phyloP scores from a whole-genome alignment of 2,329 filamentous ascomycete species.

The Cladophialophora carrionii region DNA sequence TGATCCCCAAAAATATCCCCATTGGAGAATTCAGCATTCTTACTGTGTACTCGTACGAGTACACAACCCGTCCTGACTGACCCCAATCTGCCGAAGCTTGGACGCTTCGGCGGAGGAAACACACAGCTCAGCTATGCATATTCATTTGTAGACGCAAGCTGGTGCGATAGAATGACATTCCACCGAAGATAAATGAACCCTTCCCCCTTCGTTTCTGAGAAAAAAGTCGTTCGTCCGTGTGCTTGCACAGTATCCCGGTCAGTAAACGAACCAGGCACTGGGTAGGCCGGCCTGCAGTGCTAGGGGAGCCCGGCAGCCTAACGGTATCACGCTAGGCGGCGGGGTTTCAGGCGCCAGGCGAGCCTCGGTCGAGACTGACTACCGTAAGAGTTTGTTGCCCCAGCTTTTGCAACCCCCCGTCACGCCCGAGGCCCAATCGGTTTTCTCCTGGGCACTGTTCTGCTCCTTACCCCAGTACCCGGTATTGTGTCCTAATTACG shows the following conservation, averaged over 20 bases:
- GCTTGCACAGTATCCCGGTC: not conserved
- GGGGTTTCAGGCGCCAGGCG: conserved; percentile 28
- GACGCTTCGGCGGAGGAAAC: not conserved
- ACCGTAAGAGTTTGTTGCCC: conserved; percentile 22
- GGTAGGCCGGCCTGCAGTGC: no score
- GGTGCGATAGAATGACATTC: not conserved
- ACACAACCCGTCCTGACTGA: conserved; percentile 7
- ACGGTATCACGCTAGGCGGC: conserved; percentile 10
- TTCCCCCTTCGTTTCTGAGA: not conserved
- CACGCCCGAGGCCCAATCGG: not conserved
- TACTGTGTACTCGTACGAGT: not conserved
- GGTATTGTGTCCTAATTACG: not conserved
- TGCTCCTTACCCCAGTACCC: not conserved
- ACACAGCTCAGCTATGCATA: not conserved
- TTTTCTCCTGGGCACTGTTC: not conserved
- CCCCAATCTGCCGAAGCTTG: not conserved
- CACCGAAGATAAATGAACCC: not conserved
- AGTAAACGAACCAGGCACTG: no score
- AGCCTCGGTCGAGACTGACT: conserved; percentile 20
- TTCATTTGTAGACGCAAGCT: not conserved
- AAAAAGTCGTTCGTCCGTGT: not conserved
- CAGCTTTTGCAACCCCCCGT: conserved; percentile 17
- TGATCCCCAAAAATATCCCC: conserved; percentile 14
- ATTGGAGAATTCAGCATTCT: conserved; percentile 11
- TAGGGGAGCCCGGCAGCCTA: not conserved